Evolutionary conservation across 768 basidiomycete species (phyloP), one percentile per base, ranked within the genome.

Genomic region (Tylopilus balloui): DNA sequence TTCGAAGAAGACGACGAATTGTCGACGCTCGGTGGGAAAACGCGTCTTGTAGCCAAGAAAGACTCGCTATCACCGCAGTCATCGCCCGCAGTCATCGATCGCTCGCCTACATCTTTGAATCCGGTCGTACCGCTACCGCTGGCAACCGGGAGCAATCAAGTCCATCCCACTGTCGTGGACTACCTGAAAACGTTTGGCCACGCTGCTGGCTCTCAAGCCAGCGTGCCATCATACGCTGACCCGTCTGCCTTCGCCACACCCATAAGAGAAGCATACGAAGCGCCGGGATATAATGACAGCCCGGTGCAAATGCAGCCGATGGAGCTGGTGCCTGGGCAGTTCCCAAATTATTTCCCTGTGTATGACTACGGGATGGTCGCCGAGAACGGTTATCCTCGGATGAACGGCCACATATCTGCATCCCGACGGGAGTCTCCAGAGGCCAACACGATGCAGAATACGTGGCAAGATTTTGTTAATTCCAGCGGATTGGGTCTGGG

Each of bases 331-430:
- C 54, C 66, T 2, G 67, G 67, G 9, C 67, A 60, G 31, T 79
- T 82, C 69, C 86, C 85, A 13, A 78, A 76, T 58, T 88, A 87
- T 58, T 87, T 88, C 74, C 77, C 84, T 1, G 85, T 87, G 27
- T 87, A 84, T 56, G 86, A 87, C 62, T 87, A 88, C 61, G 77
- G 73, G 19, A 67, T 73, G 54, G 68, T 63, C 36, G 46, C 56
- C 35, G 55, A 60, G 56, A 54, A 57, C 34, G 55, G 65, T 37
- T 62, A 66, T 55, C 54, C 77, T 28, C 72, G 78, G 45, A 57
- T 72, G 36, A 71, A 71, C 36, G 71, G 58, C 9, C 63, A 61
- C 70, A 73, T 51, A 63, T 70, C 46, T 66, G 49, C 69, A 28
- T 11, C 37, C 13, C 60, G 69, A 45, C 64, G 68, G 41, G 64